phyloP scores from a whole-genome alignment of 2,329 filamentous ascomycete genomes.

The Parasarocladium wereldwijsianum region DNA sequence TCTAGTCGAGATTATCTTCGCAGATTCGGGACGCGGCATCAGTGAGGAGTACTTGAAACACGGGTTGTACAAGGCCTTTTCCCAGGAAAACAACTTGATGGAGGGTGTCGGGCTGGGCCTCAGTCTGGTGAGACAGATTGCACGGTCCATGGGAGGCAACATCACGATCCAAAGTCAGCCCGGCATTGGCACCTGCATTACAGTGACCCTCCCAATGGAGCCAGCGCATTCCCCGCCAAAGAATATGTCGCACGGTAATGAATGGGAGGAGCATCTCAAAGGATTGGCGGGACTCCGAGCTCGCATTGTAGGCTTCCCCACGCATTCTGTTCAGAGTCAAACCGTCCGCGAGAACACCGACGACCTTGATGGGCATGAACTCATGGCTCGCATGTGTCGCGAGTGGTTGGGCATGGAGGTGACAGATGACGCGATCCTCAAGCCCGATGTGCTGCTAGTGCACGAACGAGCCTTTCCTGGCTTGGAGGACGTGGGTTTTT shows the following conservation, averaged over 20 bases:
- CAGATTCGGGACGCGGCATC: slow-evolving; percentile 54
- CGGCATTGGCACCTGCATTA: slow-evolving; percentile 21
- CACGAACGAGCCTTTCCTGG: too few species aligned
- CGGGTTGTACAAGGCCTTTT: slow-evolving; percentile 47
- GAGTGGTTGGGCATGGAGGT: slow-evolving; percentile 19
- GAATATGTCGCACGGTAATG: slow-evolving; percentile 6
- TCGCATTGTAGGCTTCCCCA: slow-evolving; percentile 10
- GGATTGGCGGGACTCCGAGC: slow-evolving; percentile 17
- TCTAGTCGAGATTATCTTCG: slow-evolving; percentile 28
- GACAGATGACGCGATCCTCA: slow-evolving; percentile 6
- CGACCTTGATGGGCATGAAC: too few species aligned
- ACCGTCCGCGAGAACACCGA: slow-evolving; percentile 6
- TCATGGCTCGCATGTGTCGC: slow-evolving; percentile 12
- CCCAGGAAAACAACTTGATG: slow-evolving; percentile 45
- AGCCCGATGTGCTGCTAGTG: slow-evolving; percentile 9
- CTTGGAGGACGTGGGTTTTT: too few species aligned
- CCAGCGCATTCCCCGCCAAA: slow-evolving; percentile 4
- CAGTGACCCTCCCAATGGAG: slow-evolving; percentile 17
- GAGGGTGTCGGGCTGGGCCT: slow-evolving; percentile 51
- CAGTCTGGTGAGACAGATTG: slow-evolving; percentile 47
- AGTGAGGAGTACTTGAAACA: slow-evolving; percentile 44
- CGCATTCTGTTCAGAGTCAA: too few species aligned
- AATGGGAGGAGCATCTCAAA: slow-evolving; percentile 13
- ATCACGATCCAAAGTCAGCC: slow-evolving; percentile 38
- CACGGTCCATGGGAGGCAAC: slow-evolving; percentile 40